phyloP scores from a whole-genome alignment of 768 basidiomycete genomes.

The Terana coerulea region DNA sequence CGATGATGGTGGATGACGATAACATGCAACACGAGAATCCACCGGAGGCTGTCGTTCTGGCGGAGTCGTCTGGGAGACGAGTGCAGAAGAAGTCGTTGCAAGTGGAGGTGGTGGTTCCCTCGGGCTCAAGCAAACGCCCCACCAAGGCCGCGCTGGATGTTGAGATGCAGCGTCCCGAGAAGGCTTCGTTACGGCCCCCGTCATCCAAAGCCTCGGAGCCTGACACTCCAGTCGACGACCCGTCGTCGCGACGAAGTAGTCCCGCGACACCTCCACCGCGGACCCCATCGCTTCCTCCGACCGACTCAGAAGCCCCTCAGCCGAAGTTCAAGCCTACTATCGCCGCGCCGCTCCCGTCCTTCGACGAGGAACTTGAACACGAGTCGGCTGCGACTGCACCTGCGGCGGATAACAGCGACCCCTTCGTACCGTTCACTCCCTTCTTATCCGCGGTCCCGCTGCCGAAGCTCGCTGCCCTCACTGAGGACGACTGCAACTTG shows the following conservation, averaged over 20 bases:
- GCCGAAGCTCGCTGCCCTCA: conserved; percentile 33
- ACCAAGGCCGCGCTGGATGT: too few species aligned
- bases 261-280: conserved; percentile 1
- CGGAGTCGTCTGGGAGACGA: too few species aligned
- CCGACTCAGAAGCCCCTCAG: neutral
- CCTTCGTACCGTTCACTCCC: conserved; percentile 19
- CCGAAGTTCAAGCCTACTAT: conserved; percentile 1
- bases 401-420: neutral
- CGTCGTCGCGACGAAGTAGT: neutral
- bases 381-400: neutral
- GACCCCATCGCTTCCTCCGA: conserved; percentile 5
- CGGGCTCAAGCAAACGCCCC: too few species aligned
- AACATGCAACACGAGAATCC: too few species aligned
- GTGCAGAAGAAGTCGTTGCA: too few species aligned
- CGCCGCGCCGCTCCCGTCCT: conserved; percentile 8
- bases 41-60: too few species aligned
- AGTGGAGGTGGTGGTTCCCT: too few species aligned
- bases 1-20: too few species aligned
- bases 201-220: too few species aligned
- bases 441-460: conserved; percentile 23
- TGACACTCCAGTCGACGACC: neutral
- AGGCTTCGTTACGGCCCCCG: too few species aligned
- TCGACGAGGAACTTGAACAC: conserved; percentile 14
- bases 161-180: too few species aligned
- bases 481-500: conserved; percentile 69